Percentiles rank a stretch among this genome's conserved stretches.
Conservation (phyloP, 116 monocot genomes). For the Trichopus zeylanicus region DNA sequence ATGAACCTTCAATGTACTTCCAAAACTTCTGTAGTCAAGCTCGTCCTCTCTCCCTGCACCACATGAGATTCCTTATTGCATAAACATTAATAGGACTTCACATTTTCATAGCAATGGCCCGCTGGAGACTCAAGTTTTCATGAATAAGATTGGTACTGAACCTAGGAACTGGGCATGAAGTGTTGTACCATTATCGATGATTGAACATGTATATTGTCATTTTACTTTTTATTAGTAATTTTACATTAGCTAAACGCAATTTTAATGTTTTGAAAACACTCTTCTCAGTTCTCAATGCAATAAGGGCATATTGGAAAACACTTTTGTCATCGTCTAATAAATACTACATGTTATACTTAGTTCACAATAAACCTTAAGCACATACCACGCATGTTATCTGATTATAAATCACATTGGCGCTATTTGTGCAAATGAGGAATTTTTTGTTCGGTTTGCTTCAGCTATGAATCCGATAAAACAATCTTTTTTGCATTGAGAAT, state of each 20-base stretch:
- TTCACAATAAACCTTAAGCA: conserved; percentile 37
- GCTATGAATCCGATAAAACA: conserved; percentile 91
- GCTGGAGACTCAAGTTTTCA: no score
- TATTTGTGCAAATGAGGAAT: conserved; percentile 95
- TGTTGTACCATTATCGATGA: no score
- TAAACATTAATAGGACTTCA: no score
- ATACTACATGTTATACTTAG: background rate
- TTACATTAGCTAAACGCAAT: no score
- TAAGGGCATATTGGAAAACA: background rate
- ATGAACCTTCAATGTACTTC: conserved; percentile 89
- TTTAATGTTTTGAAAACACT: background rate
- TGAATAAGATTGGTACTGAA: no score
- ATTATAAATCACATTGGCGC: conserved; percentile 80
- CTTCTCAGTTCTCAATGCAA: background rate
- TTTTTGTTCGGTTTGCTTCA: conserved; percentile 83
- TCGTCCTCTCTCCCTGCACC: conserved; percentile 84
- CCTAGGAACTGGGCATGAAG: no score
- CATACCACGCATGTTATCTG: conserved; percentile 91
- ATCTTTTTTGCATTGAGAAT: no score
- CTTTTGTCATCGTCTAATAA: background rate
- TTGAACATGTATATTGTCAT: no score
- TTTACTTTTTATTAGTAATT: no score
- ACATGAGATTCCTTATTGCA: conserved; percentile 87
- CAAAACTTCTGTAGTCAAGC: conserved; percentile 84
- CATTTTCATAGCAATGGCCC: no score